phyloP scores from a whole-genome alignment of 2,329 filamentous ascomycete species.

The Dissoconium aciculare region DNA sequence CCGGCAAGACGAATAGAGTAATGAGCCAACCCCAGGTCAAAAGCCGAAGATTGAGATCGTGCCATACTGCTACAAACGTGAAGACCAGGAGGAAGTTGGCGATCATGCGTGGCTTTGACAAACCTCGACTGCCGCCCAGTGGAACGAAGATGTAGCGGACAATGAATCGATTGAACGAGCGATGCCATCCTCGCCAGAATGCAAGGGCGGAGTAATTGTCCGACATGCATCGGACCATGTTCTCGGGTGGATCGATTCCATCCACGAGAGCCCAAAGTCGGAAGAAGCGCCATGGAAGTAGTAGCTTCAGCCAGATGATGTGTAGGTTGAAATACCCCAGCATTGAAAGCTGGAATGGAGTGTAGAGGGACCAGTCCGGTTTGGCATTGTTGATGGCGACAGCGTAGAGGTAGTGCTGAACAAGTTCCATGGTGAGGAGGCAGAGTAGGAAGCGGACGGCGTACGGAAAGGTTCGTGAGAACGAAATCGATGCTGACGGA shows the following conservation, averaged over 20 bases:
- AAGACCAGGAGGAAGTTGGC: constrained; percentile 74
- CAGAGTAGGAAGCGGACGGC: constrained; percentile 66
- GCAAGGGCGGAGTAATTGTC: constrained; percentile 82
- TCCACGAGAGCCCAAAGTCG: constrained; percentile 88
- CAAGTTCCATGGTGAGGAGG: constrained; percentile 76
- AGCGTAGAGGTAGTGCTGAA: constrained; percentile 85
- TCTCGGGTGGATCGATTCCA: constrained; percentile 87
- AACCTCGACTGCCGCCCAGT: constrained; percentile 52
- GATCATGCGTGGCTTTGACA: constrained; percentile 43
- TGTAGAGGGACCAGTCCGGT: constrained; percentile 70
- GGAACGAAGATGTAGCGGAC: constrained; percentile 89
- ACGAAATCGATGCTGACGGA: constrained; percentile 52
- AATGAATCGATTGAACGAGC: constrained; percentile 87
- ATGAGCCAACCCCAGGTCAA: constrained; percentile 96
- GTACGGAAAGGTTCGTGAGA: constrained; percentile 59
- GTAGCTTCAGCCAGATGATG: constrained; percentile 93
- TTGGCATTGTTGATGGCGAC: constrained; percentile 75
- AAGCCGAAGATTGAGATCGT: constrained; percentile 82
- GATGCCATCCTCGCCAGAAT: constrained; percentile 96
- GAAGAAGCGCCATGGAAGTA: constrained; percentile 97
- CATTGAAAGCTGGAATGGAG: constrained; percentile 73
- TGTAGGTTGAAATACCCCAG: constrained; percentile 93
- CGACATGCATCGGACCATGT: constrained; percentile 93
- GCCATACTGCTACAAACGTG: constrained; percentile 95
- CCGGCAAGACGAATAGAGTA: constrained; percentile 83